Evolutionary conservation across 176 grass and related monocot genomes (phyloP).

Genomic region (Hsuehochloa calcarea): DNA sequence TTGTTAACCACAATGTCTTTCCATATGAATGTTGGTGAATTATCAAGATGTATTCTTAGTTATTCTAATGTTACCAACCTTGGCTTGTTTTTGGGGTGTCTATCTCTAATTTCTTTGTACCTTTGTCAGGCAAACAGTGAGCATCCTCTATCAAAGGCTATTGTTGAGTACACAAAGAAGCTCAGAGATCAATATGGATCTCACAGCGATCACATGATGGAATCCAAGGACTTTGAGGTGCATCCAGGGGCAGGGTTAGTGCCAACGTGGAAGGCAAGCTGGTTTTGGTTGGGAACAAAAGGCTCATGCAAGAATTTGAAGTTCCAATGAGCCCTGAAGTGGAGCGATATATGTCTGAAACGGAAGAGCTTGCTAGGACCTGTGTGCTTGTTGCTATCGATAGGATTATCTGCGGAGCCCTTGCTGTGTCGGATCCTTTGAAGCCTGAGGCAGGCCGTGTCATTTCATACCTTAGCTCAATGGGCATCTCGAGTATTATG

Average conservation of each 20-base stretch:
- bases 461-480: constrained; percentile 68
- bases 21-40: neutral
- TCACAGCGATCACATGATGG: constrained; percentile 53
- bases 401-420: constrained; percentile 62
- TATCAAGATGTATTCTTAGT: neutral
- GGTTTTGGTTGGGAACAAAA: constrained; percentile 90
- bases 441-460: constrained; percentile 80
- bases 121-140: constrained; percentile 77
- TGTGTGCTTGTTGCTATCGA: constrained; percentile 88
- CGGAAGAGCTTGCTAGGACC: constrained; percentile 73
- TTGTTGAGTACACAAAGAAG: constrained; percentile 77
- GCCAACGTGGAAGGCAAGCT: constrained; percentile 63
- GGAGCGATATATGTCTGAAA: constrained; percentile 63
- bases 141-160: constrained; percentile 90
- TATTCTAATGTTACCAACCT: neutral
- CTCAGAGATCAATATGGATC: constrained; percentile 76
- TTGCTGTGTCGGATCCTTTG: constrained; percentile 90
- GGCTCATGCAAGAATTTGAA: constrained; percentile 79
- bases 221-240: constrained; percentile 83
- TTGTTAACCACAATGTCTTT: neutral
- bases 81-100: neutral
- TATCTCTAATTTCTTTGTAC: constrained; percentile 15
- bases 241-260: constrained; percentile 80
- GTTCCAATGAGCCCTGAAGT: constrained; percentile 54
- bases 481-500: constrained; percentile 95